A percentile compares a stretch with the other conserved stretches of the same genome.
phyloP scores from a whole-genome alignment of 768 basidiomycete species.

The Kwoniella shandongensis region DNA sequence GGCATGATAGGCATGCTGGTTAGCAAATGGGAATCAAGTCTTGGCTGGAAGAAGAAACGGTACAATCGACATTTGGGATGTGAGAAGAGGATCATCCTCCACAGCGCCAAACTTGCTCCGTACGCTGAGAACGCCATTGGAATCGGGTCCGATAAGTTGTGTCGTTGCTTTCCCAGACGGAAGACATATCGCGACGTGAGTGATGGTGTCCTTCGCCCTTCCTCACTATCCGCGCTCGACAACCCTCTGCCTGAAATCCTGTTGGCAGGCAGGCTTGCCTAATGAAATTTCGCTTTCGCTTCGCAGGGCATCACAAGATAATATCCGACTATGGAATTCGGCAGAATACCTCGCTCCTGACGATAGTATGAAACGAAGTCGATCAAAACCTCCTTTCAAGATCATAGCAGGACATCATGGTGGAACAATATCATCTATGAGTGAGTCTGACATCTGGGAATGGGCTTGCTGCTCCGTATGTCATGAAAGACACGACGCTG shows the following conservation, averaged over 20 bases:
- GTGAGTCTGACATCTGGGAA: conserved; percentile 62
- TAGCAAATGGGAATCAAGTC: conserved; percentile 78
- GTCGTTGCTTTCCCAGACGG: conserved; percentile 88
- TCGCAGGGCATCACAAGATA: conserved; percentile 81
- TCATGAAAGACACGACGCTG: too few species aligned
- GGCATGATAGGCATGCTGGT: conserved; percentile 81
- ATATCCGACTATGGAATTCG: conserved; percentile 90
- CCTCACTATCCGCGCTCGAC: too few species aligned
- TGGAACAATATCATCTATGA: conserved; percentile 86
- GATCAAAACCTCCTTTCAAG: conserved; percentile 75
- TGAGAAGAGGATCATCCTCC: conserved; percentile 66
- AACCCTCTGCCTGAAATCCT: too few species aligned
- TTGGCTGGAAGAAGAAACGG: conserved; percentile 89
- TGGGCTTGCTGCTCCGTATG: too few species aligned
- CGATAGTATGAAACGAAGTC: conserved; percentile 60
- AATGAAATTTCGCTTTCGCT: neutral
- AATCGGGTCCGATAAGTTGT: conserved; percentile 88
- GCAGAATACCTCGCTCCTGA: conserved; percentile 72
- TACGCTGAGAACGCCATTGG: conserved; percentile 78
- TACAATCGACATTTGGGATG: conserved; percentile 90
- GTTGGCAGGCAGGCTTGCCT: neutral
- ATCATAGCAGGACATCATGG: conserved; percentile 96
- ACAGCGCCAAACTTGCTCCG: conserved; percentile 75
- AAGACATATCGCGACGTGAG: conserved; percentile 85
- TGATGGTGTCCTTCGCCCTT: too few species aligned